phyloP scores from a whole-genome alignment of 768 basidiomycete genomes.

The Fibroporia radiculosa region DNA sequence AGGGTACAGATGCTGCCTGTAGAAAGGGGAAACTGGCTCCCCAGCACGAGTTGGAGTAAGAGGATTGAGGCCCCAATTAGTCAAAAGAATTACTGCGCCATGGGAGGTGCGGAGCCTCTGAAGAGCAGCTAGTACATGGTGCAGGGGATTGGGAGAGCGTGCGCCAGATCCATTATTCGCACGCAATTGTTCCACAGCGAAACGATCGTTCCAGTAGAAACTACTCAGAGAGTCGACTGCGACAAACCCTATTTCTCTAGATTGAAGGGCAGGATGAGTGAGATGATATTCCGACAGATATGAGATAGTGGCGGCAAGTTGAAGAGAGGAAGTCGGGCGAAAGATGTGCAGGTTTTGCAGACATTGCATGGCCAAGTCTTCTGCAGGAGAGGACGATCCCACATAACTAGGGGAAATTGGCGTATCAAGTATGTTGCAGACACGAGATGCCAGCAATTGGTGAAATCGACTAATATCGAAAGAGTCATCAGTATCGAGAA shows the following conservation, averaged over 20 bases:
- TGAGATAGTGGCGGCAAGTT: constrained; percentile 62
- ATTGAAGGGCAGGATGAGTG: constrained; percentile 30
- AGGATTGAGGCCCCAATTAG: constrained; percentile 52
- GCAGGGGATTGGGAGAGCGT: constrained; percentile 27
- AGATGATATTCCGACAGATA: constrained; percentile 49
- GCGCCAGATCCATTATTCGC: constrained; percentile 9
- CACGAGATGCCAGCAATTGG: constrained; percentile 40
- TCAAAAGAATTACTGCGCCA: constrained; percentile 43
- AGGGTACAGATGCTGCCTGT: constrained; percentile 46
- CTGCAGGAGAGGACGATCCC: constrained; percentile 7
- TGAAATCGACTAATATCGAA: constrained; percentile 54
- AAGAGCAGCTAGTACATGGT: constrained; percentile 41
- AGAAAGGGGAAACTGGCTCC: constrained; percentile 24
- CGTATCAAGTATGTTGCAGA: constrained; percentile 20
- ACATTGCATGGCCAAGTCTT: constrained; percentile 28
- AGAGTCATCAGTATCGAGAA: constrained; percentile 64
- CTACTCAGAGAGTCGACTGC: constrained; percentile 71
- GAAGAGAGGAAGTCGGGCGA: constrained; percentile 53
- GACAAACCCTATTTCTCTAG: constrained; percentile 54
- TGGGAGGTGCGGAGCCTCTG: constrained; percentile 41
- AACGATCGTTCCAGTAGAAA: constrained; percentile 75
- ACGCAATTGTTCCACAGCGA: constrained; percentile 47
- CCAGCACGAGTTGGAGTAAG: constrained; percentile 13
- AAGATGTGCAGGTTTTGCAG: constrained; percentile 62
- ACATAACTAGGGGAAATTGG: neutral